Conservation (phyloP, 768 basidiomycete species). For the Boletus rubroflammeus region DNA sequence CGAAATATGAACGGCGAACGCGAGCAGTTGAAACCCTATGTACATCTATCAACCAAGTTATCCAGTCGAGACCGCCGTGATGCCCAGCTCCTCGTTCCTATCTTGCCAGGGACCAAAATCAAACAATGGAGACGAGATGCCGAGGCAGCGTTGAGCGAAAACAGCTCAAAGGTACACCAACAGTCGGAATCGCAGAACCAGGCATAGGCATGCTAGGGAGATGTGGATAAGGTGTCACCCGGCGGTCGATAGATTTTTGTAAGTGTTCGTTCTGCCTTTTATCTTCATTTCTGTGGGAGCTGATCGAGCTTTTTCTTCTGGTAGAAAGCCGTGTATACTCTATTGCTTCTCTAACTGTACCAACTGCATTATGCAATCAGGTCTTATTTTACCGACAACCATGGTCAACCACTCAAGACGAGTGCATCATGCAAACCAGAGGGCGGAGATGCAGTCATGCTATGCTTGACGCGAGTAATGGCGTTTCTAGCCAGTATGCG, state of each 20-base stretch:
- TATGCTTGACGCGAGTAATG: background rate
- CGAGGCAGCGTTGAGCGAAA: constrained; percentile 1
- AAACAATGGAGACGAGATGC: constrained; percentile 26
- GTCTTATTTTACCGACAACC: background rate
- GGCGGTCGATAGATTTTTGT: background rate
- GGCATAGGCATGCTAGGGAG: background rate
- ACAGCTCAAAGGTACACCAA: background rate
- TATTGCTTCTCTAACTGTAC: background rate
- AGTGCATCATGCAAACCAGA: background rate
- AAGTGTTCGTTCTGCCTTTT: background rate
- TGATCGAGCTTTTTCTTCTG: background rate
- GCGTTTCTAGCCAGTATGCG: background rate
- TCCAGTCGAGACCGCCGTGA: constrained; percentile 23
- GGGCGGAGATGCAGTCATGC: background rate
- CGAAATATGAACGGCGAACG: background rate
- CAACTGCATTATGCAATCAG: background rate
- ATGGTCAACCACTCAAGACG: background rate
- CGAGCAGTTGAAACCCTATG: constrained; percentile 27
- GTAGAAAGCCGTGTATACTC: background rate
- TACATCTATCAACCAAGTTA: constrained; percentile 24
- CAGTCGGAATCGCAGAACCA: background rate
- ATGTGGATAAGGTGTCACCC: background rate
- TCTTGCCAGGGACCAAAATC: constrained; percentile 24
- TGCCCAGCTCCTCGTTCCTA: constrained; percentile 24
- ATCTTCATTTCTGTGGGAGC: background rate